These are phyloP conservation scores for Leccinum subrobustum DNA, from an alignment of 1,284 basidiomycete genomes.

Conservation along the genomic window DNA sequence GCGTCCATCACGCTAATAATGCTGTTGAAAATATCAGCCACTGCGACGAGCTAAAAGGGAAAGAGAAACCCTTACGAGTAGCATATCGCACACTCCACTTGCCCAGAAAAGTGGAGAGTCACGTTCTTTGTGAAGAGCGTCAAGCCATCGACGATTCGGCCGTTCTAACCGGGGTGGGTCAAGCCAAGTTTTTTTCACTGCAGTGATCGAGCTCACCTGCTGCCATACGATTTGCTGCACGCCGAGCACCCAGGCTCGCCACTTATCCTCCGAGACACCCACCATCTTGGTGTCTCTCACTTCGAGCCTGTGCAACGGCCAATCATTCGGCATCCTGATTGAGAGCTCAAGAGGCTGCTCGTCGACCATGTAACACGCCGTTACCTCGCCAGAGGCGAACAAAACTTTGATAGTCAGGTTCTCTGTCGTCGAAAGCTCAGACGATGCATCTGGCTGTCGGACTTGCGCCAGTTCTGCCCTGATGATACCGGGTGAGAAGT, in stretches of 20 bases:
- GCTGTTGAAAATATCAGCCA: constrained; percentile 40
- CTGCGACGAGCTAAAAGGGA: not conserved
- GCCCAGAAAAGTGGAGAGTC: constrained; percentile 87
- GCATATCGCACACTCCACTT: constrained; percentile 92
- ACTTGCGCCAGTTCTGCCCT: constrained; percentile 79
- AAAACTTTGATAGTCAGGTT: constrained; percentile 80
- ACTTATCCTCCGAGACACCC: constrained; percentile 87
- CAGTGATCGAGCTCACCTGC: constrained; percentile 52
- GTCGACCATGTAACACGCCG: constrained; percentile 84
- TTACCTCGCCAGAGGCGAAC: constrained; percentile 70
- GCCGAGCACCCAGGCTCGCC: constrained; percentile 93
- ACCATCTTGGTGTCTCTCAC: constrained; percentile 84
- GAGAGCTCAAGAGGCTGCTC: constrained; percentile 94
- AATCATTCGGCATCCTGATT: constrained; percentile 85
- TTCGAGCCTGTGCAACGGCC: constrained; percentile 89
- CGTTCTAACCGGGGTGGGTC: constrained; percentile 58
- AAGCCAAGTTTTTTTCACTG: constrained; percentile 22
- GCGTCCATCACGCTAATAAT: constrained; percentile 93
- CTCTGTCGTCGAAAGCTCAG: constrained; percentile 73
- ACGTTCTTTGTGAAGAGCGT: constrained; percentile 95
- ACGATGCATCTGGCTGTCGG: constrained; percentile 59
- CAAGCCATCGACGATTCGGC: constrained; percentile 89
- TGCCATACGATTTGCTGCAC: constrained; percentile 91
- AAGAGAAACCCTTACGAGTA: constrained; percentile 69
- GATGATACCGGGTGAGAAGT: constrained; percentile 92